Conservation (phyloP, 1,284 basidiomycete species). For the Tetrapyrgos nigripes region DNA sequence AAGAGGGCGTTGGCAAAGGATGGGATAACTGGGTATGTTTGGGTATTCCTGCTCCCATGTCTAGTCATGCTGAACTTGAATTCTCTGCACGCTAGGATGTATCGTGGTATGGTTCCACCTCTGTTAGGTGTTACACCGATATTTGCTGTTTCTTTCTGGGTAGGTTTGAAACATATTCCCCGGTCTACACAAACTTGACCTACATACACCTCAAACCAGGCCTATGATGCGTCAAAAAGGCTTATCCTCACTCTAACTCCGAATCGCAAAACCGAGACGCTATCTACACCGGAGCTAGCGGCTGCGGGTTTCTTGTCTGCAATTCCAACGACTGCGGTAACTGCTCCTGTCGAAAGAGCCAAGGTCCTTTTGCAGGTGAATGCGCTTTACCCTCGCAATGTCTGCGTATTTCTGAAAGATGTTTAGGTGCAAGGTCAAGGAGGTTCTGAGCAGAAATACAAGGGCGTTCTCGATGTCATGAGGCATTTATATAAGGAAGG, state of each 20-base stretch:
- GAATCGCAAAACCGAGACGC: slow-evolving; percentile 64
- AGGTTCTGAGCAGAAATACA: slow-evolving; percentile 78
- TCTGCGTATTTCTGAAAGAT: not conserved
- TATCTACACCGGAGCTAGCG: slow-evolving; percentile 88
- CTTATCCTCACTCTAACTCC: slow-evolving; percentile 81
- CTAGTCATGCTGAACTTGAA: not conserved
- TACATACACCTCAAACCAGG: slow-evolving; percentile 51
- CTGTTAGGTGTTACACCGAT: slow-evolving; percentile 97
- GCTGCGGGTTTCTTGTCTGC: slow-evolving; percentile 95
- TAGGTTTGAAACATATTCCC: slow-evolving; percentile 41
- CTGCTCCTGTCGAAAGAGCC: slow-evolving; percentile 95
- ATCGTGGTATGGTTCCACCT: slow-evolving; percentile 97
- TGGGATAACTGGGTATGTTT: slow-evolving; percentile 85
- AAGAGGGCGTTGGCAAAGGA: slow-evolving; percentile 90
- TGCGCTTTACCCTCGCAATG: slow-evolving; percentile 11
- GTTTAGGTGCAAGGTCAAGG: slow-evolving; percentile 88
- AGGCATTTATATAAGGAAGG: slow-evolving; percentile 94
- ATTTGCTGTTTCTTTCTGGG: slow-evolving; percentile 99
- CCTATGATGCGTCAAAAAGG: slow-evolving; percentile 94
- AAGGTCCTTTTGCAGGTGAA: slow-evolving; percentile 93
- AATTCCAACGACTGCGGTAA: slow-evolving; percentile 90
- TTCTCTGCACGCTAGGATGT: slow-evolving; percentile 63
- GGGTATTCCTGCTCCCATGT: not conserved
- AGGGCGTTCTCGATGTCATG: slow-evolving; percentile 92
- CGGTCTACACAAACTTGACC: not conserved